Base-by-base conservation (phyloP, 768 basidiomycete genomes). In the Suillus placidus region DNA sequence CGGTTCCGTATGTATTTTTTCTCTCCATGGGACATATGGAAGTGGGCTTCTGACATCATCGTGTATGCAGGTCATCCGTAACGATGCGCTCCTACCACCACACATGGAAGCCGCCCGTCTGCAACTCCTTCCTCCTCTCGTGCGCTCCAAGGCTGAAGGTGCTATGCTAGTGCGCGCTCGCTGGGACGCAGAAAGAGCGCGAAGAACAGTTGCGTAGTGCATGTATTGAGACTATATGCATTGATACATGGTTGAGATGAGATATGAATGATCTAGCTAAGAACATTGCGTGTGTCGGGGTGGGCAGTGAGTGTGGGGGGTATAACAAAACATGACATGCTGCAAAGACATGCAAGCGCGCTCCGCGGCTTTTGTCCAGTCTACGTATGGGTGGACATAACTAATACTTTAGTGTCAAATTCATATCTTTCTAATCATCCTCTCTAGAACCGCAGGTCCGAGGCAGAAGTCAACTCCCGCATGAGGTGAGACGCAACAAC, bases 1-100 rank as follows among this genome's bases (percentile, higher is more conserved):
- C 73, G 92, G 94, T 73, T 95, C 95, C 37, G 95, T 96, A 73
- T 72, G 88, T 73, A 5, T 45, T 32, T 66, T 35, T 45, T 45
- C 60, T 51, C 30, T 18, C 18, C 35, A 55, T 66, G 62, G n/a
- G 26, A 26, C 49, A 55, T 30, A 6, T 66, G 26, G 40, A 37
- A 4, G 38, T 45, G 26, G 51, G 35, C 47, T 18, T 64, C 47
- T 65, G 37, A 52, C 63, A 26, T 63, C 18, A 40, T 58, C 51
- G 1, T 60, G 26, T 26, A 47, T 18, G 16, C 64, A 96, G 95
- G 95, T 97, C 38, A 97, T 97, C 67, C 92, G 95, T 66, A 96
- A 88, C 60, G 95, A 97, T 66, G 80, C 82, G 13, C 67, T 83
- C 16, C 67, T 89, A 34, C 83, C 87, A 32, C 82, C 87, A 56